Evolutionary conservation across 805 yeast genomes (phyloP).

Genomic region (Wickerhamiella lipophila): DNA sequence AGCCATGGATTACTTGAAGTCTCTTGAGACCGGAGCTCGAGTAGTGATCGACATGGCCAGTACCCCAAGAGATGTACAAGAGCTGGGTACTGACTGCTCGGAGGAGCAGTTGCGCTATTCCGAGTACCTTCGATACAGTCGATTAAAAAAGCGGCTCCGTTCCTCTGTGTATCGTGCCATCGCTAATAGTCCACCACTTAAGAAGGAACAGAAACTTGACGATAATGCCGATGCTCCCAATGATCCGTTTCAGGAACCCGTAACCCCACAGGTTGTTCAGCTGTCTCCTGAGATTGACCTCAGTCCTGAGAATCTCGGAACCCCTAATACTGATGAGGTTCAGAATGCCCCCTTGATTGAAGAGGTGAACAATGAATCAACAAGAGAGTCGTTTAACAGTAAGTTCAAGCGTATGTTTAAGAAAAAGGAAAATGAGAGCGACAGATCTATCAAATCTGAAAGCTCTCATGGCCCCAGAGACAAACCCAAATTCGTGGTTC

Average conservation of each 20-base stretch:
- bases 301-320: not conserved
- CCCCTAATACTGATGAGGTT: not conserved
- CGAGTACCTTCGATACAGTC: slow-evolving; percentile 3
- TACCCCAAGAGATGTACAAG: slow-evolving; percentile 5
- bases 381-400: not conserved
- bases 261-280: not conserved
- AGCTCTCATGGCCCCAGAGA: not conserved
- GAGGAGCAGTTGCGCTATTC: slow-evolving; percentile 1
- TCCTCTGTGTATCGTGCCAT: not conserved
- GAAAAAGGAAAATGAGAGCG: not conserved
- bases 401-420: slow-evolving; percentile 1
- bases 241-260: not conserved
- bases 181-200: not conserved
- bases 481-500: not conserved
- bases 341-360: not conserved
- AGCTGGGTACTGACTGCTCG: slow-evolving; percentile 4
- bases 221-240: not conserved
- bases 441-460: not conserved
- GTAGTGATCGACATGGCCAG: slow-evolving; percentile 7
- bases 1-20: slow-evolving; percentile 1
- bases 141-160: not conserved
- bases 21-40: not conserved
- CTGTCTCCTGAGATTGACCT: not conserved
- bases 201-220: not conserved
- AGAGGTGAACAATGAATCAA: not conserved